Percentiles rank a stretch among this genome's conserved stretches.
Conservation (phyloP, 176 grass and related monocot genomes). For the Thinopyrum elongatum region DNA sequence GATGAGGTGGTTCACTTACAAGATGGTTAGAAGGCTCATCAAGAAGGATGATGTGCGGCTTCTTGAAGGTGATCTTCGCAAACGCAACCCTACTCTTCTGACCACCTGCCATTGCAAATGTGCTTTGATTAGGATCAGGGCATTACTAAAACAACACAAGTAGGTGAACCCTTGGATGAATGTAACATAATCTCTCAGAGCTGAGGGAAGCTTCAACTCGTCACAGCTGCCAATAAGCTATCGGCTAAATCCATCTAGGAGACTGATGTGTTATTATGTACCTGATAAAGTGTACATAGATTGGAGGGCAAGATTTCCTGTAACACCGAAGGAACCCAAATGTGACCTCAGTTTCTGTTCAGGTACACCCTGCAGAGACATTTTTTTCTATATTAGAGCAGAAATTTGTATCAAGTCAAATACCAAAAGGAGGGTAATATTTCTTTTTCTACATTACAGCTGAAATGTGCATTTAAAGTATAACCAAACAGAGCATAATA, state of each 20-base stretch:
- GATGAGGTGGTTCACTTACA: constrained; percentile 42
- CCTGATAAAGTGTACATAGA: constrained; percentile 96
- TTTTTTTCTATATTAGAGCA: neutral
- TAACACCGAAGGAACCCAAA: constrained; percentile 88
- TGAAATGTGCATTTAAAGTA: neutral
- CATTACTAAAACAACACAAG: neutral
- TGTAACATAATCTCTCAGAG: neutral
- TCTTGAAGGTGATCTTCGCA: constrained; percentile 96
- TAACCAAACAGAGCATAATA: neutral
- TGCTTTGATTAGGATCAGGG: neutral
- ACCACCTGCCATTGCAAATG: constrained; percentile 56
- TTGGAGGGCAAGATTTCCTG: constrained; percentile 92
- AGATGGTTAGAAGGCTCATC: constrained; percentile 99
- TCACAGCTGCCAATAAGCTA: neutral
- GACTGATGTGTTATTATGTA: constrained; percentile 7
- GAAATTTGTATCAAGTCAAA: neutral
- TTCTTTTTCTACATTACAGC: neutral
- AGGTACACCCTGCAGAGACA: constrained; percentile 72
- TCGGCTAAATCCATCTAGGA: neutral
- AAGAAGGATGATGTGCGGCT: constrained; percentile 92
- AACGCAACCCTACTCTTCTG: constrained; percentile 98
- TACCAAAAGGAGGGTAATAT: constrained; percentile 4
- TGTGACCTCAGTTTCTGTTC: constrained; percentile 94
- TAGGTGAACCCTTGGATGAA: neutral
- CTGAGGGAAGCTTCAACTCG: neutral